These are phyloP conservation scores for Scutellaria minor DNA, from an alignment of 257 asterid genomes.

Conservation along the genomic window DNA sequence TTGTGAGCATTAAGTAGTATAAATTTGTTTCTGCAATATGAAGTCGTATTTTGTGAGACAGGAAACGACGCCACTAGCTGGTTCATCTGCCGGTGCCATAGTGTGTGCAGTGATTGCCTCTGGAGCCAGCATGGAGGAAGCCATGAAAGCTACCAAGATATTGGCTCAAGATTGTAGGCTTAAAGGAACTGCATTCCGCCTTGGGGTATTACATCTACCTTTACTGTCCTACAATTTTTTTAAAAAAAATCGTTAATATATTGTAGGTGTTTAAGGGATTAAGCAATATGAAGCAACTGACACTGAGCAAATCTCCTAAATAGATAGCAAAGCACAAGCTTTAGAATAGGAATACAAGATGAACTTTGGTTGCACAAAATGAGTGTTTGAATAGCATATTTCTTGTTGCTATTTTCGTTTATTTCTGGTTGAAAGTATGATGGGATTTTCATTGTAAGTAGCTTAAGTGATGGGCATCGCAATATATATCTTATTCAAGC, in stretches of 20 bases:
- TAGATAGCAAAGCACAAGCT: constrained; percentile 21
- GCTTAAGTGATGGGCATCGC: too few relatives aligned
- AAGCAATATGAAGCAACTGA: neutral
- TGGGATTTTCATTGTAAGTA: too few relatives aligned
- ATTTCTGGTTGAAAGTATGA: too few relatives aligned
- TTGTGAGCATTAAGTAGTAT: constrained; percentile 7
- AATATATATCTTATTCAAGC: too few relatives aligned
- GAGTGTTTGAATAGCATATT: neutral
- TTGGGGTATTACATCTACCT: constrained; percentile 63
- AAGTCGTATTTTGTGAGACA: constrained; percentile 33
- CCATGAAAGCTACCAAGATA: constrained; percentile 76
- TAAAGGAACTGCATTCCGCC: constrained; percentile 95
- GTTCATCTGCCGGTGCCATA: constrained; percentile 99
- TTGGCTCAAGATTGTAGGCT: constrained; percentile 92
- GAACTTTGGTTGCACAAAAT: neutral
- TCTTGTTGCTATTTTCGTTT: too few relatives aligned
- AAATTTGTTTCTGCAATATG: neutral
- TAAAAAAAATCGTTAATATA: too few relatives aligned
- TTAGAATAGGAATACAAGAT: neutral
- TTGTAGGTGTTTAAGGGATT: neutral
- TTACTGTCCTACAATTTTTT: too few relatives aligned
- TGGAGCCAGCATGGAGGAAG: constrained; percentile 89
- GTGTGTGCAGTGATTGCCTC: constrained; percentile 95
- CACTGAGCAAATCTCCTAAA: neutral
- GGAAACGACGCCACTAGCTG: constrained; percentile 97